Conservation (phyloP, 179 eudicot genomes). For the Spergularia azorica region DNA sequence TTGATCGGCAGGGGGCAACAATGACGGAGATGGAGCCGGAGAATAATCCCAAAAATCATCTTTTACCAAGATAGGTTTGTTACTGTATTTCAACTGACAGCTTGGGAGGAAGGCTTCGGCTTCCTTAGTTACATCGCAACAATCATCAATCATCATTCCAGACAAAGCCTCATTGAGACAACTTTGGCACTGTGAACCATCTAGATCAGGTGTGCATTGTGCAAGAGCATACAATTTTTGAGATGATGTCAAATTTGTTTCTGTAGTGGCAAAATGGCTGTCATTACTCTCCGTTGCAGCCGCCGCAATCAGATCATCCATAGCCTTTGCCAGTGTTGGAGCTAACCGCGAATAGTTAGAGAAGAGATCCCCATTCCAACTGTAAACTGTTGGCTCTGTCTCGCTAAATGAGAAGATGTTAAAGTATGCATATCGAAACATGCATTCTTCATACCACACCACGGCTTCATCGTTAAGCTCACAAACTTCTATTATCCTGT, state of each 20-base stretch:
- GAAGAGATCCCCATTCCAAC: too few relatives aligned
- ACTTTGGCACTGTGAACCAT: background rate
- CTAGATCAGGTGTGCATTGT: constrained; percentile 24
- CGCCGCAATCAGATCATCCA: background rate
- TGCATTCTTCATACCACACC: constrained; percentile 17
- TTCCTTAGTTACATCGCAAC: background rate
- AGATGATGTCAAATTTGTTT: background rate
- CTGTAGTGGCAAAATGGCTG: background rate
- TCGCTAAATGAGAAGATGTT: background rate
- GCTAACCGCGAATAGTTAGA: background rate
- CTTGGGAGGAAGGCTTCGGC: background rate
- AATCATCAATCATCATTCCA: background rate
- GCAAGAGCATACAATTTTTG: constrained; percentile 4
- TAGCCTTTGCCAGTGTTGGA: background rate
- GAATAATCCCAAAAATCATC: too few relatives aligned
- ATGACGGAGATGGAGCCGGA: too few relatives aligned
- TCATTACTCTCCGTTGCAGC: background rate
- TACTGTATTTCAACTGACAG: constrained; percentile 10
- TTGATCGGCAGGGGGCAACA: too few relatives aligned
- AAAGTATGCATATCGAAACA: constrained; percentile 15
- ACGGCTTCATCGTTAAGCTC: constrained; percentile 7
- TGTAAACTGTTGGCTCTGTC: too few relatives aligned
- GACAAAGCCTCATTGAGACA: constrained; percentile 3
- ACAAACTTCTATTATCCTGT: constrained; percentile 1
- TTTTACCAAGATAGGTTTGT: too few relatives aligned